Evolutionary conservation across 192 early-diverging fungal species (phyloP).

Genomic region (Phycomyces nitens): DNA sequence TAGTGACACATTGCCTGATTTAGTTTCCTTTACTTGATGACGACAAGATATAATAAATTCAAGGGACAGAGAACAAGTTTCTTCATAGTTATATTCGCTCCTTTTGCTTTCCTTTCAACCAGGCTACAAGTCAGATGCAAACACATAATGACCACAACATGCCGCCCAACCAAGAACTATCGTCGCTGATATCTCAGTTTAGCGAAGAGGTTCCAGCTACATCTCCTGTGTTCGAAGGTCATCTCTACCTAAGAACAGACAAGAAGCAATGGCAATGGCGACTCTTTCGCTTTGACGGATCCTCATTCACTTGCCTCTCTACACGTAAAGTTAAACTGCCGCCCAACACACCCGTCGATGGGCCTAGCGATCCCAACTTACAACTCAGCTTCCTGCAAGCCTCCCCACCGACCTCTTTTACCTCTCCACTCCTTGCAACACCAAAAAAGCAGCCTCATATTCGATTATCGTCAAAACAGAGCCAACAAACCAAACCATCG

Average conservation of each 20-base stretch:
- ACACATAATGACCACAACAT: background rate
- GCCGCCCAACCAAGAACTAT: background rate
- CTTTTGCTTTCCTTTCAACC: background rate
- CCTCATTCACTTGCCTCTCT: slow-evolving; percentile 32
- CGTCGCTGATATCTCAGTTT: background rate
- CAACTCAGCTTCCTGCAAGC: background rate
- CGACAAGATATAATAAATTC: background rate
- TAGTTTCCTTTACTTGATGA: background rate
- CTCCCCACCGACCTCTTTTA: slow-evolving; percentile 3
- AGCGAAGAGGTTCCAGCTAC: slow-evolving; percentile 24
- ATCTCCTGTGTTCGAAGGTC: slow-evolving; percentile 38
- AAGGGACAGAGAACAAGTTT: background rate
- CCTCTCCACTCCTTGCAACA: slow-evolving; percentile 27
- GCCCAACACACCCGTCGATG: background rate
- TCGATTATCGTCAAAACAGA: background rate
- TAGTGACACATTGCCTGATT: slow-evolving; percentile 3
- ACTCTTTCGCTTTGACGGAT: slow-evolving; percentile 39
- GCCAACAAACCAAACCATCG: too few species aligned
- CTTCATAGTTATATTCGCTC: background rate
- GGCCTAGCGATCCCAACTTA: slow-evolving; percentile 7
- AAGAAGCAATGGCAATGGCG: slow-evolving; percentile 36
- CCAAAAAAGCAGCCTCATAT: slow-evolving; percentile 17
- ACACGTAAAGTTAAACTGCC: slow-evolving; percentile 29
- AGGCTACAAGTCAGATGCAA: background rate
- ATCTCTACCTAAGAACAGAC: slow-evolving; percentile 26